Evolutionary conservation across 2,329 filamentous ascomycete genomes (phyloP).

Genomic region (Cryphonectria radicalis): DNA sequence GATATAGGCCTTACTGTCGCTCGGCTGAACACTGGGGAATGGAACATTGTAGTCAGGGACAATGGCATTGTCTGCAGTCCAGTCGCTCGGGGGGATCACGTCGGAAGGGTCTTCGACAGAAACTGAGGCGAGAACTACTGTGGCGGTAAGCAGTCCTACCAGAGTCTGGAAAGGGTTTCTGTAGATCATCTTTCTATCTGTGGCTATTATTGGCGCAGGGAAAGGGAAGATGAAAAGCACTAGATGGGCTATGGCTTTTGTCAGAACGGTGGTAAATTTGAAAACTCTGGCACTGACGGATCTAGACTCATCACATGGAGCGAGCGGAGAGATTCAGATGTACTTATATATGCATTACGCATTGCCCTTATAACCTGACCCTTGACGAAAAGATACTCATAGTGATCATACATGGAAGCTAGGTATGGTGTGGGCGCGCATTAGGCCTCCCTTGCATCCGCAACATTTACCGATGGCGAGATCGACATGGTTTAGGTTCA

Average conservation of each 20-base stretch:
- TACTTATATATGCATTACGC: background rate
- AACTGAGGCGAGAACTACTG: conserved; percentile 38
- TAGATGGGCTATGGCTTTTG: background rate
- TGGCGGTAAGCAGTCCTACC: background rate
- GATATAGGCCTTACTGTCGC: background rate
- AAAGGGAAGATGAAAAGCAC: background rate
- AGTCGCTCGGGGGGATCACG: conserved; percentile 28
- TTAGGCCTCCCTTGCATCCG: background rate
- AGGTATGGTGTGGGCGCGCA: background rate
- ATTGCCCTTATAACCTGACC: background rate
- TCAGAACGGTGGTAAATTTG: background rate
- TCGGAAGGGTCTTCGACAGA: conserved; percentile 29
- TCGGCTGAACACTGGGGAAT: background rate
- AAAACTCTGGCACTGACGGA: background rate
- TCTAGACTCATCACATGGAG: background rate
- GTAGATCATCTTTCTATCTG: background rate
- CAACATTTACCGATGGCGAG: background rate
- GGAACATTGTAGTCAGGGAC: conserved; percentile 29
- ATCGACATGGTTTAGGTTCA: background rate
- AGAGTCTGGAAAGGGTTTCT: background rate
- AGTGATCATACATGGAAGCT: background rate
- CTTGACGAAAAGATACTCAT: background rate
- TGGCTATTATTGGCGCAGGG: background rate
- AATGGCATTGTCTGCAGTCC: conserved; percentile 33
- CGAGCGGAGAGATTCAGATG: background rate